Evolutionary conservation across 1,139 yeast genomes (phyloP).

Genomic region (Scheffersomyces segobiensis): DNA sequence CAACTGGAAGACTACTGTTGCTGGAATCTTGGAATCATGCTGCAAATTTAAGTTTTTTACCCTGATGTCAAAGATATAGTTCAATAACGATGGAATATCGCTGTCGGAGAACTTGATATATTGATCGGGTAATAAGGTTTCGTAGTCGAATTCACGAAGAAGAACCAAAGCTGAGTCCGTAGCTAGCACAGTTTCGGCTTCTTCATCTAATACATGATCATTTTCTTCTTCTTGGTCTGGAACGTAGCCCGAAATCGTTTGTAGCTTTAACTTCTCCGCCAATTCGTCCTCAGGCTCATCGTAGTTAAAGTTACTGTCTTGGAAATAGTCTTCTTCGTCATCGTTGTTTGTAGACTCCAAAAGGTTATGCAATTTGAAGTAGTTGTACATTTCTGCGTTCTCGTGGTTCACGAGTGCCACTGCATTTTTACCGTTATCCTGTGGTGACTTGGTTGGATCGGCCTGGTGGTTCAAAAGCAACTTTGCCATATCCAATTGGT

Average conservation of each 20-base stretch:
- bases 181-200: conserved; percentile 34
- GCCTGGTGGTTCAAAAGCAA: conserved; percentile 41
- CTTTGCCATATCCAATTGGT: conserved; percentile 36
- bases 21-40: conserved; percentile 64
- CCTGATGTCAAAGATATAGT: conserved; percentile 51
- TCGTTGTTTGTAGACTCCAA: conserved; percentile 29
- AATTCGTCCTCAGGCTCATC: conserved; percentile 29
- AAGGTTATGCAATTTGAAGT: conserved; percentile 40
- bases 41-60: conserved; percentile 28
- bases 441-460: conserved; percentile 36
- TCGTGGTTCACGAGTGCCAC: conserved; percentile 34
- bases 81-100: conserved; percentile 62
- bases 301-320: conserved; percentile 16
- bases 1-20: conserved; percentile 67
- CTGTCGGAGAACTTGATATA: conserved; percentile 62
- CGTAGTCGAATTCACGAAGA: conserved; percentile 47
- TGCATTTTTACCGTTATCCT: conserved; percentile 33
- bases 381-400: conserved; percentile 33
- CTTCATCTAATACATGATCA: conserved; percentile 30
- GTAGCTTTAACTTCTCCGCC: conserved; percentile 51
- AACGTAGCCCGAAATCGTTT: conserved; percentile 40
- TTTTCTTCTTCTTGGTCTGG: conserved; percentile 25
- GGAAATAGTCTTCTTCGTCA: conserved; percentile 16
- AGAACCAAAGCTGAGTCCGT: conserved; percentile 30
- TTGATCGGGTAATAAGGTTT: conserved; percentile 45